These are phyloP conservation scores for Gossypium gossypioides DNA, from an alignment of 441 rosid genomes.

Conservation along the genomic window DNA sequence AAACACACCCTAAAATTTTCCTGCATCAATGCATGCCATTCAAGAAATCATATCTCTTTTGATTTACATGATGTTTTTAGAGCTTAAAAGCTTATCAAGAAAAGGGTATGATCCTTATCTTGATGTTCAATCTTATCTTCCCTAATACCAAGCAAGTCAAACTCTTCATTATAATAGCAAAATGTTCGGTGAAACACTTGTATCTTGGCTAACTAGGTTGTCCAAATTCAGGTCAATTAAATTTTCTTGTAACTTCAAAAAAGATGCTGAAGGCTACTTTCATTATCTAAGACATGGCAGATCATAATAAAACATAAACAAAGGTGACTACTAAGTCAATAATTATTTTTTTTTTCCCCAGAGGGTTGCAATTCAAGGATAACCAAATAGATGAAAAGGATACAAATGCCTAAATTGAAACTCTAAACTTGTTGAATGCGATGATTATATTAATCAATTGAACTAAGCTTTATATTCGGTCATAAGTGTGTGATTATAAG, in stretches of 20 bases:
- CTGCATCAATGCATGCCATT: constrained; percentile 38
- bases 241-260: not conserved
- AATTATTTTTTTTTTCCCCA: not conserved
- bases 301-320: not conserved
- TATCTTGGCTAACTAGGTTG: not conserved
- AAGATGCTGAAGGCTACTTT: not conserved
- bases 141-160: constrained; percentile 2
- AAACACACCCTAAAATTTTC: constrained; percentile 8
- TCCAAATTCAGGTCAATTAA: not conserved
- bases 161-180: not conserved
- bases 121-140: constrained; percentile 25
- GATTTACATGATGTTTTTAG: constrained; percentile 32
- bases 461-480: not conserved
- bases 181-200: not conserved
- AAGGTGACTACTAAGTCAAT: not conserved
- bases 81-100: constrained; percentile 35
- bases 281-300: not conserved
- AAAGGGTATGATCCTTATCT: constrained; percentile 27
- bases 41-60: constrained; percentile 35
- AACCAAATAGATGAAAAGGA: not conserved
- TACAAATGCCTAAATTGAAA: not conserved
- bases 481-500: not conserved
- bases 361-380: not conserved
- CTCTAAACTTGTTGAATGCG: not conserved
- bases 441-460: not conserved